Conservation (phyloP, 768 basidiomycete genomes). For the Mycena amicta region DNA sequence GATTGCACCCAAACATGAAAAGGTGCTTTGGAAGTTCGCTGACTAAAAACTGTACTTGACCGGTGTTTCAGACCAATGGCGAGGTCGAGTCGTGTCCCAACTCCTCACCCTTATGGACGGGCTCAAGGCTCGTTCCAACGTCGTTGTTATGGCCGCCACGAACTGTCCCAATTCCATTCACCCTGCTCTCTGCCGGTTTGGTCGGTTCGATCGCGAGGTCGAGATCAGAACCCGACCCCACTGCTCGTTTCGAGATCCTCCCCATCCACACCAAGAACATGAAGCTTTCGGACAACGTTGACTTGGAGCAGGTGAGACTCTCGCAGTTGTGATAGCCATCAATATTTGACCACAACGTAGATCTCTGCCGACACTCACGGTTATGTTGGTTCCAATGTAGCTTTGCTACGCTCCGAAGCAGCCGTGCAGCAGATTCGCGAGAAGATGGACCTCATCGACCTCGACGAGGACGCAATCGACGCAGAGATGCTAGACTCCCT, state of each 20-base stretch:
- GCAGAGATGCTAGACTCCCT: slow-evolving; percentile 98
- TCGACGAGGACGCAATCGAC: slow-evolving; percentile 98
- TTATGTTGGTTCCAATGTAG: slow-evolving; percentile 98
- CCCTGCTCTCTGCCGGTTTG: slow-evolving; percentile 97
- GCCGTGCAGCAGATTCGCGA: slow-evolving; percentile 99
- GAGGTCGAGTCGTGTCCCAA: slow-evolving; percentile 99
- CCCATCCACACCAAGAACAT: slow-evolving; percentile 99
- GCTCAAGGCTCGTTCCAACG: slow-evolving; percentile 96
- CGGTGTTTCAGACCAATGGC: slow-evolving; percentile 96
- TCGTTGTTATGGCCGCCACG: slow-evolving; percentile 99
- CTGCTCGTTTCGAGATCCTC: slow-evolving; percentile 97
- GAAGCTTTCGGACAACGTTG: slow-evolving; percentile 96
- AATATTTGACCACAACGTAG: slow-evolving; percentile 37
- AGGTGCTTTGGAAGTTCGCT: slow-evolving; percentile 50
- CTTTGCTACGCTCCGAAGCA: slow-evolving; percentile 96
- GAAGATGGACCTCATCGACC: slow-evolving; percentile 98
- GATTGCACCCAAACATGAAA: slow-evolving; percentile 99
- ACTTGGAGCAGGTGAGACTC: slow-evolving; percentile 81
- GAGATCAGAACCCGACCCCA: slow-evolving; percentile 99
- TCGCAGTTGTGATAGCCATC: not conserved
- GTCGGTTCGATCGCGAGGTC: slow-evolving; percentile 98
- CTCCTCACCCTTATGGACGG: slow-evolving; percentile 99
- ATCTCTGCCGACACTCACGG: slow-evolving; percentile 99
- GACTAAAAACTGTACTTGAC: slow-evolving; percentile 3
- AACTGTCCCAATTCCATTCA: slow-evolving; percentile 99